Evolutionary conservation across 2,329 filamentous ascomycete genomes (phyloP).

Genomic region (Fusarium sp.): DNA sequence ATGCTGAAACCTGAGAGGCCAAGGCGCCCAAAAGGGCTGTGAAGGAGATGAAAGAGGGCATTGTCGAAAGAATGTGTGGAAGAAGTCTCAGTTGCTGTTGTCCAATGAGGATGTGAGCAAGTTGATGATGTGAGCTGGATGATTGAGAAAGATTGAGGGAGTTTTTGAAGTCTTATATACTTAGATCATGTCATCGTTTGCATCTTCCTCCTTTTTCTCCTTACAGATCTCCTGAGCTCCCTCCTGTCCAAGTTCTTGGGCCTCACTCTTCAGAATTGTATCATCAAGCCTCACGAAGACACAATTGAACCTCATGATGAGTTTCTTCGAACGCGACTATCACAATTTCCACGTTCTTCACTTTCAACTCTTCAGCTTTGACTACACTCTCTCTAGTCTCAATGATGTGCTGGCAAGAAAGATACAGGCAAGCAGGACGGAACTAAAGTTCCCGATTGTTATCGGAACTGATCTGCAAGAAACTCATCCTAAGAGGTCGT

Average conservation of each 20-base stretch:
- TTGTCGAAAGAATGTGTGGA: slow-evolving; percentile 8
- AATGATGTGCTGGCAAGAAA: slow-evolving; percentile 33
- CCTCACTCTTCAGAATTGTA: slow-evolving; percentile 24
- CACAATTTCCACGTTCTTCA: slow-evolving; percentile 34
- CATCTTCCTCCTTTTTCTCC: neutral
- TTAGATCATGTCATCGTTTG: neutral
- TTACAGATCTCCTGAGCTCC: neutral
- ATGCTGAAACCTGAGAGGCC: slow-evolving; percentile 34
- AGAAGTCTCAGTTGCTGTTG: neutral
- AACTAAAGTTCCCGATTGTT: slow-evolving; percentile 4
- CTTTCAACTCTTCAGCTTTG: neutral
- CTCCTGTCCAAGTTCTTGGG: neutral
- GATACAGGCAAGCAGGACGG: neutral
- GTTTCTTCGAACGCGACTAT: slow-evolving; percentile 11
- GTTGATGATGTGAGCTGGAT: slow-evolving; percentile 36
- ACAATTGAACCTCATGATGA: slow-evolving; percentile 25
- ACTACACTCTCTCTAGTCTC: slow-evolving; percentile 25
- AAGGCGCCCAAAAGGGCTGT: slow-evolving; percentile 38
- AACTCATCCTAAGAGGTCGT: neutral
- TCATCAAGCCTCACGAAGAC: slow-evolving; percentile 44
- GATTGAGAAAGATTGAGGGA: slow-evolving; percentile 44
- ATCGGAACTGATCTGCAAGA: slow-evolving; percentile 26
- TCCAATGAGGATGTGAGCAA: slow-evolving; percentile 30
- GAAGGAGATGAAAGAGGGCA: slow-evolving; percentile 41
- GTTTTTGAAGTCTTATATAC: slow-evolving; percentile 42